Conservation (phyloP, 495 filamentous ascomycete species). For the Pyrenula massariospora region DNA sequence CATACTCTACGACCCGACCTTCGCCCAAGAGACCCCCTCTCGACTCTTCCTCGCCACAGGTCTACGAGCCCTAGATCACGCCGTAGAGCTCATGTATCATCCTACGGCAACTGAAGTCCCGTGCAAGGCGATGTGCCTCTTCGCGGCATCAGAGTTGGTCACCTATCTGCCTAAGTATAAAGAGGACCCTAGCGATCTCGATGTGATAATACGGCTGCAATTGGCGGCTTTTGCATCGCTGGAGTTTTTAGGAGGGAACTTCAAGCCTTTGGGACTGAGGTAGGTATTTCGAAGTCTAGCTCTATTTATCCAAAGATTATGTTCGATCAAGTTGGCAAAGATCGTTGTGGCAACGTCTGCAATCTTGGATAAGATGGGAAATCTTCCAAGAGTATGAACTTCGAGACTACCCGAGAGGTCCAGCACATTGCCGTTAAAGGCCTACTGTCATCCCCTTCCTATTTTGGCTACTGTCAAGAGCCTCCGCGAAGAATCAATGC, state of each 20-base stretch:
- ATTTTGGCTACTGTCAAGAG: not conserved
- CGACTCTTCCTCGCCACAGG: constrained; percentile 29
- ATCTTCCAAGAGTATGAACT: not conserved
- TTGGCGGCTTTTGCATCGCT: constrained; percentile 31
- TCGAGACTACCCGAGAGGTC: not conserved
- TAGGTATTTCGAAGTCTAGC: not conserved
- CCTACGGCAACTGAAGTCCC: constrained; percentile 34
- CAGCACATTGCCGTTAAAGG: not conserved
- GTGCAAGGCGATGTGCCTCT: constrained; percentile 19
- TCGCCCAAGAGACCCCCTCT: constrained; percentile 27
- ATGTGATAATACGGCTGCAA: constrained; percentile 29
- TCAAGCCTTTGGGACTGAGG: constrained; percentile 3
- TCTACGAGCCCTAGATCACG: constrained; percentile 35
- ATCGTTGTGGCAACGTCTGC: not conserved
- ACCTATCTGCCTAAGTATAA: constrained; percentile 28
- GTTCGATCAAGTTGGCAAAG: not conserved
- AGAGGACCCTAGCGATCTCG: constrained; percentile 23
- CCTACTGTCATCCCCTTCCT: not conserved
- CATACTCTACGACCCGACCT: constrained; percentile 26
- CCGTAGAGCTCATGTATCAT: constrained; percentile 36
- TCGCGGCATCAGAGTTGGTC: constrained; percentile 26
- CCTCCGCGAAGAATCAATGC: not conserved
- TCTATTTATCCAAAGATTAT: not conserved
- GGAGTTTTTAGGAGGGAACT: constrained; percentile 26
- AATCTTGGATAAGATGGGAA: not conserved